Evolutionary conservation across 1,139 yeast species (phyloP), one percentile per base, ranked within the genome.

Genomic region (Protomyces gravidus): DNA sequence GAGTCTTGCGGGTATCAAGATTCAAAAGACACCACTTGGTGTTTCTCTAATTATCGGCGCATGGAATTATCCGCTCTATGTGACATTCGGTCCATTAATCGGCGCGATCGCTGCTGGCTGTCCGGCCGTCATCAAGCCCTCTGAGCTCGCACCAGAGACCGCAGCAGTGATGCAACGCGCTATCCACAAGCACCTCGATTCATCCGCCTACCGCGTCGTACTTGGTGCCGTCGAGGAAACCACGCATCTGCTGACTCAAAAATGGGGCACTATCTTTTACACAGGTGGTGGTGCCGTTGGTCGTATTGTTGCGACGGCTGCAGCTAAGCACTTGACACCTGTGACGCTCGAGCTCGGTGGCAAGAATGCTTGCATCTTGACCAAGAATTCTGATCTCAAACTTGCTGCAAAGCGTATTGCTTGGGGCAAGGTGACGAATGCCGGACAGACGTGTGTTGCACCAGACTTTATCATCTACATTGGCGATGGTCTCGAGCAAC

Each of bases 41-140:
- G 62, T 55, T 5, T 39, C 57, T 3, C 30, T 60, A 28, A 55
- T 55, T 23, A 60, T 60, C 21, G 59, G 56, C 13, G 55, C 97
- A 0, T 90, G 87, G 80, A 90, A 90, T 73, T 92, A 85, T 71
- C 98, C 98, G 0, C 71, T 87, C 58, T 65, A 80, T 46, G 75
- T 90, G 64, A 69, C 88, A 0, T 65, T 89, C 26, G 76, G 81
- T 15, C 89, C 97, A 0, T 69, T 90, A 19, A 78, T 84, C 42
- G 89, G 89, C 30, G 96, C 96, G 1, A 75, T 92, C 67, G 89
- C 96, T 1, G 89, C 86, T 21, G 97, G 97, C 23, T 90, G 90
- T 71, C 78, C 84, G 5, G 94, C 87, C 27, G 82, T 87, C 25
- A 75, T 86, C 68, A 90, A 90, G 71, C 95, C 89, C 33, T 80